These are phyloP conservation scores for Hydnum rufescens DNA, from an alignment of 768 basidiomycete species.

Conservation along the genomic window DNA sequence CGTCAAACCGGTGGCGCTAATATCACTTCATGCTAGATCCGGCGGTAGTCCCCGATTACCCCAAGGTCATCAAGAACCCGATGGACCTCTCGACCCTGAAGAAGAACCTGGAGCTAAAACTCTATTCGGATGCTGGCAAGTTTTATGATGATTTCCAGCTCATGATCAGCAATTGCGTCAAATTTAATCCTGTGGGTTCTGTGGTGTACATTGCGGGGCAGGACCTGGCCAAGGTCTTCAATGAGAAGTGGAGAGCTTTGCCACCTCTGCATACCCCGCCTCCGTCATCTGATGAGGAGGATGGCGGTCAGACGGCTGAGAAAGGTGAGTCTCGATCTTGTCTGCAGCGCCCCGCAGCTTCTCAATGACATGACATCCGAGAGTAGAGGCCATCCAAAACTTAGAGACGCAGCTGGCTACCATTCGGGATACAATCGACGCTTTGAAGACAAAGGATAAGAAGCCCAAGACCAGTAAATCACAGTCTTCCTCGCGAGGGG, in stretches of 20 bases:
- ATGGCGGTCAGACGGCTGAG: conserved; percentile 8
- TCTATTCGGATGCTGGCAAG: conserved; percentile 58
- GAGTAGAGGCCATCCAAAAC: neutral
- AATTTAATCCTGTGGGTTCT: conserved; percentile 78
- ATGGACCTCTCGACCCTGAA: conserved; percentile 90
- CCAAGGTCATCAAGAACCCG: conserved; percentile 75
- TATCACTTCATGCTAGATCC: conserved; percentile 52
- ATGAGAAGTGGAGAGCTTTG: conserved; percentile 74
- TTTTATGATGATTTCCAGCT: conserved; percentile 85
- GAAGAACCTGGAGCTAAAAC: conserved; percentile 55
- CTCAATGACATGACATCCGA: too few species aligned
- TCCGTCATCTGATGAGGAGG: conserved; percentile 12
- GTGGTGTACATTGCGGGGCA: conserved; percentile 73
- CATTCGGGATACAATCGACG: conserved; percentile 13
- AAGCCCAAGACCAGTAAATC: conserved; percentile 24
- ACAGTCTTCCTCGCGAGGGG: neutral
- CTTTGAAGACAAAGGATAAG: conserved; percentile 21
- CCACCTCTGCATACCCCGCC: conserved; percentile 22
- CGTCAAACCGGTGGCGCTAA: conserved; percentile 26
- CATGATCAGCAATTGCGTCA: conserved; percentile 86
- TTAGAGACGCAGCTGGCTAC: neutral
- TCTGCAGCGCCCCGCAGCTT: too few species aligned
- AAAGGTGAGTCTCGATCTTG: neutral
- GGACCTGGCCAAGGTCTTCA: conserved; percentile 70
- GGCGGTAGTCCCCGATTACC: conserved; percentile 68